These are phyloP conservation scores for Entoloma clypeatum DNA, from an alignment of 1,284 basidiomycete species.

Conservation along the genomic window DNA sequence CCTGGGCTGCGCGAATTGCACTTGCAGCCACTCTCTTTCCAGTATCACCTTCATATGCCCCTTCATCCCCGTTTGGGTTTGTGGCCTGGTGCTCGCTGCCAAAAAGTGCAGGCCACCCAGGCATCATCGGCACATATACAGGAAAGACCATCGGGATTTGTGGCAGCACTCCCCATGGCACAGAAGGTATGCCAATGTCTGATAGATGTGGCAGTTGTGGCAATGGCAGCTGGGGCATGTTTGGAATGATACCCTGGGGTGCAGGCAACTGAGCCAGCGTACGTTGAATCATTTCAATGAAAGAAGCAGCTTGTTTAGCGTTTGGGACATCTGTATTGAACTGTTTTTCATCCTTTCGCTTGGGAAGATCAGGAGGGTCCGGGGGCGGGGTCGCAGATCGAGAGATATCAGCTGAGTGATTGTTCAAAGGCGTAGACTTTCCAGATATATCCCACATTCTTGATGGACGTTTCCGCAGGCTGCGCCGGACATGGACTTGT, in stretches of 20 bases:
- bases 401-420: conserved; percentile 27
- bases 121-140: conserved; percentile 67
- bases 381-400: conserved; percentile 29
- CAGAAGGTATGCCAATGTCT: conserved; percentile 49
- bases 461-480: conserved; percentile 25
- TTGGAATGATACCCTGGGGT: conserved; percentile 46
- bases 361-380: conserved; percentile 18
- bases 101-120: conserved; percentile 61
- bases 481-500: conserved; percentile 37
- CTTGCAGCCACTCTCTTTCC: conserved; percentile 35
- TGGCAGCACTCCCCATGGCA: conserved; percentile 64
- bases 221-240: conserved; percentile 57
- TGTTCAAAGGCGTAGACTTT: conserved; percentile 23
- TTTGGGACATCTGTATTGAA: conserved; percentile 35
- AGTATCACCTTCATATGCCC: conserved; percentile 32
- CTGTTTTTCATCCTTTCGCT: conserved; percentile 25
- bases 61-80: conserved; percentile 28
- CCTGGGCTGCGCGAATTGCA: conserved; percentile 48
- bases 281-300: conserved; percentile 70
- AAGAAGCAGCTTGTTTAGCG: conserved; percentile 65
- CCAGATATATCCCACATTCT: conserved; percentile 24
- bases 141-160: conserved; percentile 80
- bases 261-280: conserved; percentile 68
- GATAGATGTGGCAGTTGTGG: conserved; percentile 50
- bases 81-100: conserved; percentile 39